Evolutionary conservation across 1,139 yeast genomes (phyloP), one percentile per base, ranked within the genome.

Genomic region (Saccharomycopsis phalli): DNA sequence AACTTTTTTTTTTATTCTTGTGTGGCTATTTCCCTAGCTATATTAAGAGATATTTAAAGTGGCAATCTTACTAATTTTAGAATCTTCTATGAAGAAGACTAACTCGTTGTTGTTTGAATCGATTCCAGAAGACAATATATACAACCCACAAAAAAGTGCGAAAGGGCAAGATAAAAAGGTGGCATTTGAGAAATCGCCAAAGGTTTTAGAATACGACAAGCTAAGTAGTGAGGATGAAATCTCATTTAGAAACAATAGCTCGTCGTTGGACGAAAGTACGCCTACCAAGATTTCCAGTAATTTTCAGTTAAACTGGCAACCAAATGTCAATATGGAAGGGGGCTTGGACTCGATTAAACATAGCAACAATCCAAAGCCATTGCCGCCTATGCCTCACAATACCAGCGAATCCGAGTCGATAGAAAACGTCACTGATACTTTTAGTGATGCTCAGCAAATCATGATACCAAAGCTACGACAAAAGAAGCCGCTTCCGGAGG

Each of bases 141-240:
- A 37, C 27, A 16, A 18, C 11, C 40, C 42, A 8, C 3, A n/a
- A 26, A n/a, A 40, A 25, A 6, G 27, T 20, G 11, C 5, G 16
- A 14, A 21, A 3, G 23, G 13, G 7, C 23, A 14, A 8, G 44
- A 40, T 26, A 43, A 43, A 18, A 36, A 35, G 25, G 46, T 43
- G 5, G 36, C 43, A 17, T 43, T 43, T 25, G 38, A 43, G 20
- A 40, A 37, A 27, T 30, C 37, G 21, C 41, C 44, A 4, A 25
- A 29, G 38, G 41, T 43, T 13, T 25, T 36, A 7, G 46, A 43
- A 29, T 43, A 40, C 28, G 46, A 43, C n/a, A 43, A 41, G 29
- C 19, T 43, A 23, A 40, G 44, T 23, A 43, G 46, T 23, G 46
- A 37, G 6, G 40, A 37, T 23, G 43, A 39, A 19, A 30, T 28